Evolutionary conservation across 2,329 filamentous ascomycete genomes (phyloP), one percentile per base, ranked within the genome.

Genomic region (Epichloe elymi): DNA sequence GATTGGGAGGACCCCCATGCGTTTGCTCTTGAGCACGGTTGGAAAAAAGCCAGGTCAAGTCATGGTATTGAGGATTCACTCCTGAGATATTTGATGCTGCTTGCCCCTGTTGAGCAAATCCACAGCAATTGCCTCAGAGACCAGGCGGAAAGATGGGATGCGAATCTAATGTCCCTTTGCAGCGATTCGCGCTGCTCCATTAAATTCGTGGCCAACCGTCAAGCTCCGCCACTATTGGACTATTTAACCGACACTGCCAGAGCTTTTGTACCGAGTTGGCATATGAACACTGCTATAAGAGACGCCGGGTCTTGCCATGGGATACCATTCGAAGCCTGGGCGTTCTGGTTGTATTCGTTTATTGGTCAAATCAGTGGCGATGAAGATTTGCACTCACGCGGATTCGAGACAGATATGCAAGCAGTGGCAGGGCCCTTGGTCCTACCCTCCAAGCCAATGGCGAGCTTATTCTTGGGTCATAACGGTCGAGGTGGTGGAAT

Each of bases 281-380:
- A 64, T 41, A 58, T 56, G 2, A 61, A 63, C 19, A 61, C 65
- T 6, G 58, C 60, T 15, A 56, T 53, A 12, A 59, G 57, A 36
- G 58, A 64, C n/a, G 56, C 57, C 15, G 54, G 59, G 14, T 61
- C 60, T 5, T 69, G 68, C 33, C 65, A 68, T 38, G 61, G 59
- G 1, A 58, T 63, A 4, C 60, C 65, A 2, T 70, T 69, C 37
- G 68, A 70, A 51, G 53, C 62, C 2, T 70, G 67, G 67, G 66
- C 64, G 1, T 71, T 71, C 46, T 72, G 69, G 67, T 56, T 70
- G 3, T 69, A 68, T 53, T 62, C 67, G 5, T 61, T 70, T 46
- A 60, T 70, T 10, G 69, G 68, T 1, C 67, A 71, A 44, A 57
- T 70, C 4, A 61, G 58, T 17, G 52, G 59, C 7, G 67, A 71